Base-by-base conservation (phyloP, 179 eudicot species). In the Drosera spatulata region DNA sequence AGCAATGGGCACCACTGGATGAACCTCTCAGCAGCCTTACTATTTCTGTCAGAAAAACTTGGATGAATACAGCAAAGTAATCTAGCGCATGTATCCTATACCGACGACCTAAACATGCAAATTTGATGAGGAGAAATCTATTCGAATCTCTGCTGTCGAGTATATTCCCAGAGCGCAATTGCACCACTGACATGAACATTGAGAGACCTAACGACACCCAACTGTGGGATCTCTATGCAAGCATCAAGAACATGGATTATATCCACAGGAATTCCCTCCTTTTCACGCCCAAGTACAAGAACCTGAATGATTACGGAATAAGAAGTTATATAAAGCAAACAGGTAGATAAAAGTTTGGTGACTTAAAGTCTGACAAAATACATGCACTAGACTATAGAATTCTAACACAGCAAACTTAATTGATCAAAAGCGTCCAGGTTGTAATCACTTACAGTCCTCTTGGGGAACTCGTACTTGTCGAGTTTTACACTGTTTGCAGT, bases 141-240 rank as follows among this genome's bases (percentile, higher is more conserved):
- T 64, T 59, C 66, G 63, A 83, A 81, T 73, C 84, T 78, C 68
- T 84, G 96, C 61, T 93, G 99, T 47, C 99, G 85, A 63, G 99
- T 93, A 62, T 93, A 93, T 73, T 93, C 99, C 99, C 99, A 93
- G 38, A 89, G 74, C 45, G 99, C 95, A 56, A 93, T 89, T 67
- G 96, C 96, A 40, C 95, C 99, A 62, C 99, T 93, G 59, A 93
- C 99, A 74, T 93, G 99, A 75, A 93, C 99, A 72, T 93, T 93
- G 66, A 93, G 95, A 42, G 99, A 93, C 70, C 99, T 77, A 53
- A 93, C 90, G 55, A 86, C 81, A 63, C 99, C 99, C 61, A 93
- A 68, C 78, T 93, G 99, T 8, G 99, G 99, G 63, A 93, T 93
- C 69, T 93, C 99, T 66, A 93, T 74, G 74, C 99, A 93, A 57